Conservation (phyloP, 257 asterid species). For the Echites panduratus region DNA sequence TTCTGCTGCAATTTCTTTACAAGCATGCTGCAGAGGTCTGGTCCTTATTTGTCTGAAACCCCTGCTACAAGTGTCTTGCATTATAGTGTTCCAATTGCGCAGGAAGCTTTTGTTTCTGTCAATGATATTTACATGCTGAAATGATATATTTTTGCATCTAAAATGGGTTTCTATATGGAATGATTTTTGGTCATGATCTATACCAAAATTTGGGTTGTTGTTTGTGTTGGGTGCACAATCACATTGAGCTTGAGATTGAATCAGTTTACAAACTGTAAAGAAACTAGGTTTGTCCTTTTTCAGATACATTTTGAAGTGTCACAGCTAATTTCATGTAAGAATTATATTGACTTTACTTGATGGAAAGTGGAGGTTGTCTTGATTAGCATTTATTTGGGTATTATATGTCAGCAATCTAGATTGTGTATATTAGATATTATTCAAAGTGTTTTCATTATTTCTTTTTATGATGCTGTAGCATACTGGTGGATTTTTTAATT, state of each 20-base stretch:
- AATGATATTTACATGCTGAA: slow-evolving; percentile 2
- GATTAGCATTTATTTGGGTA: background rate
- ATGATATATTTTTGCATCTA: background rate
- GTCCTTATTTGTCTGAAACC: slow-evolving; percentile 2
- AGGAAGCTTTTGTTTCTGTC: background rate
- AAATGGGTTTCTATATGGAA: background rate
- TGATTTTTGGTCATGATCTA: background rate
- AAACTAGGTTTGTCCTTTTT: background rate
- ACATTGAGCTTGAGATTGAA: background rate
- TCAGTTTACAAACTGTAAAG: background rate
- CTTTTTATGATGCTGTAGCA: background rate
- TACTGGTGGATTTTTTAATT: no score
- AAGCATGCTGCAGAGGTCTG: slow-evolving; percentile 88
- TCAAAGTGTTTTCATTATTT: background rate
- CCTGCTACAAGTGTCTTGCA: background rate
- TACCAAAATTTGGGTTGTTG: background rate
- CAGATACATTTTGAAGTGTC: background rate
- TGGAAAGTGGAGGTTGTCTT: background rate
- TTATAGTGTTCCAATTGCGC: background rate
- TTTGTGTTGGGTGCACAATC: background rate
- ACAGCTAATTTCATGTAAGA: background rate
- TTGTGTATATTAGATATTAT: background rate
- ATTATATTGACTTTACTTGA: background rate
- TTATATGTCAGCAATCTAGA: background rate
- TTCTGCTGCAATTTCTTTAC: slow-evolving; percentile 64